These are phyloP conservation scores for Lentinula guzmanii DNA, from an alignment of 768 basidiomycete genomes.

Conservation along the genomic window DNA sequence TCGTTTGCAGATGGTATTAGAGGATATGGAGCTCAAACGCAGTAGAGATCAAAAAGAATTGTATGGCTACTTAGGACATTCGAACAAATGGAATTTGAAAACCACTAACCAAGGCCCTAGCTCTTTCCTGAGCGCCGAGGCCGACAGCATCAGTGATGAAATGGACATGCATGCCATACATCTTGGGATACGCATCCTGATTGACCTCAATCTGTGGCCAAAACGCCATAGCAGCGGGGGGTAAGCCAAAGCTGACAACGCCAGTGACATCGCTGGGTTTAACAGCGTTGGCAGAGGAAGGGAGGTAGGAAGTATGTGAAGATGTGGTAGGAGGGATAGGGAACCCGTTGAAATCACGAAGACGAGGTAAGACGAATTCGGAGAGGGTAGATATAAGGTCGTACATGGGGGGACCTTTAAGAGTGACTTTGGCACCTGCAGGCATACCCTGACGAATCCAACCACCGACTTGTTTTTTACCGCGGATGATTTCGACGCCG, in stretches of 20 bases:
- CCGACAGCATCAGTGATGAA: conserved; percentile 88
- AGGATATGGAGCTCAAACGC: conserved; percentile 89
- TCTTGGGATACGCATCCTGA: conserved; percentile 78
- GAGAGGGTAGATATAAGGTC: conserved; percentile 83
- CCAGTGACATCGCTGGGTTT: conserved; percentile 78
- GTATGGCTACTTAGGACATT: not conserved
- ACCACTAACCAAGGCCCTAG: conserved; percentile 81
- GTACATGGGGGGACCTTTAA: conserved; percentile 92
- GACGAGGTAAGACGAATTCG: conserved; percentile 92
- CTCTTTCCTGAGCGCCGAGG: conserved; percentile 84
- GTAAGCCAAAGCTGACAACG: conserved; percentile 85
- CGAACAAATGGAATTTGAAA: conserved; percentile 82
- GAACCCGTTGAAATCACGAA: conserved; percentile 87
- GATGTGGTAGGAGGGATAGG: conserved; percentile 44
- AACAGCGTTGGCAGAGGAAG: conserved; percentile 59
- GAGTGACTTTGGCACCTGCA: conserved; percentile 82
- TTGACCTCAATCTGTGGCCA: conserved; percentile 98
- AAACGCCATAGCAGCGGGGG: conserved; percentile 76
- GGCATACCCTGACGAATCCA: conserved; percentile 86
- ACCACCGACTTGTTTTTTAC: conserved; percentile 64
- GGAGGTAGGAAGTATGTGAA: conserved; percentile 10
- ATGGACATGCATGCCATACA: conserved; percentile 90
- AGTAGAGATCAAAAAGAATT: conserved; percentile 32
- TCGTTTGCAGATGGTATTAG: conserved; percentile 87
- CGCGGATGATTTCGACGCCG: conserved; percentile 75